Evolutionary conservation across 1,284 basidiomycete genomes (phyloP).

Genomic region (Ceratorhiza oryzae-sativae): DNA sequence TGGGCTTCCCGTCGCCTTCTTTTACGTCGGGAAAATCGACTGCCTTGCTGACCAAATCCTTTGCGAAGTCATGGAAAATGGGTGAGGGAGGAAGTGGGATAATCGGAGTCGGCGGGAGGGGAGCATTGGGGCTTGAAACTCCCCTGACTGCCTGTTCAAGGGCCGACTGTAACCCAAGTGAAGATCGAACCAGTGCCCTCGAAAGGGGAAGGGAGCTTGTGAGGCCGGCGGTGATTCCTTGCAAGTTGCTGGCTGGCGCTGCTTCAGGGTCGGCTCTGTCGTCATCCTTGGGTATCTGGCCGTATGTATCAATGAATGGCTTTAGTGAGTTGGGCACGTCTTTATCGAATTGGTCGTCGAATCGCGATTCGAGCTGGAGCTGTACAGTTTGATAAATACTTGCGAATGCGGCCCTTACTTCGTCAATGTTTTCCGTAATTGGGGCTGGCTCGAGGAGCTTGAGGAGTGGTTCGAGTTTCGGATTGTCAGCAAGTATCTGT

Average conservation of each 20-base stretch:
- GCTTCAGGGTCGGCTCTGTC: not conserved
- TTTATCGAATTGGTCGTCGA: not conserved
- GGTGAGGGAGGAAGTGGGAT: conserved; percentile 18
- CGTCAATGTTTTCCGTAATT: not conserved
- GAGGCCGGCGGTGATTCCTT: not conserved
- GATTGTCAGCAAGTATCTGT: too few relatives aligned
- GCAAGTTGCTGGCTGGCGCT: not conserved
- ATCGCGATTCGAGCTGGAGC: not conserved
- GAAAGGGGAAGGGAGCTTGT: not conserved
- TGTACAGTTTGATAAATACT: not conserved
- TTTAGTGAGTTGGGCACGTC: conserved; percentile 6
- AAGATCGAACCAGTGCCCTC: not conserved
- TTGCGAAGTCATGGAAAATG: not conserved
- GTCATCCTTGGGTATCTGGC: not conserved
- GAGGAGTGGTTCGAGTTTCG: too few relatives aligned
- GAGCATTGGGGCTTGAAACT: not conserved
- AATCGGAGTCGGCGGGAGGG: not conserved
- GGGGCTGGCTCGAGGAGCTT: too few relatives aligned
- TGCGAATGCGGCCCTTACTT: not conserved
- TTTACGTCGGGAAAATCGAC: not conserved
- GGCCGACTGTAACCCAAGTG: too few relatives aligned
- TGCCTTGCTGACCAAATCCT: not conserved
- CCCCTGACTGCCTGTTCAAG: not conserved
- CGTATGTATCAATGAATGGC: not conserved
- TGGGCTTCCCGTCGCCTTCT: conserved; percentile 22